A percentile compares a stretch with the other conserved stretches of the same genome.
These are phyloP conservation scores for Lepidium africanum DNA, from an alignment of 345 rosid genomes.

Conservation along the genomic window DNA sequence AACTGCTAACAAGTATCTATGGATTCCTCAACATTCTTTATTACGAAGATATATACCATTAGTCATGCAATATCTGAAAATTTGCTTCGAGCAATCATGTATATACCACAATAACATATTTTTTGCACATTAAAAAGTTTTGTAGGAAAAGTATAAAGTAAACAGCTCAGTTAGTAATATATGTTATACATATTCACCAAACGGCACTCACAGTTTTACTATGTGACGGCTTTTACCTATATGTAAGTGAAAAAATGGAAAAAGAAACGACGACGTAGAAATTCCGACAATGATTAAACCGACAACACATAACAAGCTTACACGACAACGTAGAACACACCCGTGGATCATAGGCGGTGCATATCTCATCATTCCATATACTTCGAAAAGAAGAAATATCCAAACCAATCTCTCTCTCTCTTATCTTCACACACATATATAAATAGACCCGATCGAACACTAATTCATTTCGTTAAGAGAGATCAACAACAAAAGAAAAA, in stretches of 20 bases:
- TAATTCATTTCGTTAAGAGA: background rate
- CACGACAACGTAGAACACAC: slow-evolving; percentile 20
- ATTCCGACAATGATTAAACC: slow-evolving; percentile 4
- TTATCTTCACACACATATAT: slow-evolving; percentile 9
- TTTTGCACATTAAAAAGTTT: too few species aligned
- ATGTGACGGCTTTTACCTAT: background rate
- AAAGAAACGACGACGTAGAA: background rate
- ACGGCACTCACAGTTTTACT: background rate
- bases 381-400: slow-evolving; percentile 26
- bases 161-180: background rate
- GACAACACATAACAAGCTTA: slow-evolving; percentile 17
- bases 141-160: too few species aligned
- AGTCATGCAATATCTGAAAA: too few species aligned
- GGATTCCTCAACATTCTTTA: too few species aligned
- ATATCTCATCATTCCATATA: slow-evolving; percentile 8
- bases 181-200: background rate
- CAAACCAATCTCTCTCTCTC: background rate
- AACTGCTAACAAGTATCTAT: too few species aligned
- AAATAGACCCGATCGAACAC: background rate
- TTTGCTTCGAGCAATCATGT: too few species aligned
- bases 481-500: background rate
- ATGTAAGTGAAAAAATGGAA: background rate
- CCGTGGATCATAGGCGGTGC: slow-evolving; percentile 28
- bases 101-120: too few species aligned
- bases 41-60: too few species aligned